phyloP scores from a whole-genome alignment of 2,329 filamentous ascomycete species.

The Phyllosticta citrichinensis region DNA sequence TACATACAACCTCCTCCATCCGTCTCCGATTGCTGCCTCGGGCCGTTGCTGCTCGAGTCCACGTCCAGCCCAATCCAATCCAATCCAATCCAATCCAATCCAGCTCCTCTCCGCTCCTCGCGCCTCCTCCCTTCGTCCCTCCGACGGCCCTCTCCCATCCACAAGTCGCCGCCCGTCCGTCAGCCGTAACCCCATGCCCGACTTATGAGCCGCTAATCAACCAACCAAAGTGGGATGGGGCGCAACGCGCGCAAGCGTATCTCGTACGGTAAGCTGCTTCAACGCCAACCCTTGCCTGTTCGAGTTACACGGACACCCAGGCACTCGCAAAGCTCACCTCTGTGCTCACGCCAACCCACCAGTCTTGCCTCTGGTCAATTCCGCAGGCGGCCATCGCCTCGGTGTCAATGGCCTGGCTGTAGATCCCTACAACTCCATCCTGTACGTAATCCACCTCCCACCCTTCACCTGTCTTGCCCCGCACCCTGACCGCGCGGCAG shows the following conservation, averaged over 20 bases:
- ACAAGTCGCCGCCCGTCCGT: background rate
- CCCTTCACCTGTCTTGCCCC: conserved; percentile 8
- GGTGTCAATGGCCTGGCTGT: conserved; percentile 92
- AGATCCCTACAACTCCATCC: conserved; percentile 69
- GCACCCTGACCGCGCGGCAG: conserved; percentile 36
- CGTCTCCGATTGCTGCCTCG: background rate
- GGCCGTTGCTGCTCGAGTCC: background rate
- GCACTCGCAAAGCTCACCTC: background rate
- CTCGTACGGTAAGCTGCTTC: conserved; percentile 37
- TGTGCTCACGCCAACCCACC: conserved; percentile 6
- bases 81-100: background rate
- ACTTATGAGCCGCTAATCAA: background rate
- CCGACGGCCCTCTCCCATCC: background rate
- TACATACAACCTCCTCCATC: background rate
- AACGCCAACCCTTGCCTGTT: conserved; percentile 11
- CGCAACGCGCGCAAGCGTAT: conserved; percentile 44
- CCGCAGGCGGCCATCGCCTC: conserved; percentile 75
- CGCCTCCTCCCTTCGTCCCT: background rate
- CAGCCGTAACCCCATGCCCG: background rate
- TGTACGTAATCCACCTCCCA: conserved; percentile 49
- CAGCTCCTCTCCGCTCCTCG: too few species aligned
- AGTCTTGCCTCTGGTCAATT: conserved; percentile 66
- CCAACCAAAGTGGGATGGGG: conserved; percentile 29
- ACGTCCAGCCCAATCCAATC: background rate
- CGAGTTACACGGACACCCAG: conserved; percentile 4